These are phyloP conservation scores for Biscutella auriculata DNA, from an alignment of 441 rosid genomes.

Conservation along the genomic window DNA sequence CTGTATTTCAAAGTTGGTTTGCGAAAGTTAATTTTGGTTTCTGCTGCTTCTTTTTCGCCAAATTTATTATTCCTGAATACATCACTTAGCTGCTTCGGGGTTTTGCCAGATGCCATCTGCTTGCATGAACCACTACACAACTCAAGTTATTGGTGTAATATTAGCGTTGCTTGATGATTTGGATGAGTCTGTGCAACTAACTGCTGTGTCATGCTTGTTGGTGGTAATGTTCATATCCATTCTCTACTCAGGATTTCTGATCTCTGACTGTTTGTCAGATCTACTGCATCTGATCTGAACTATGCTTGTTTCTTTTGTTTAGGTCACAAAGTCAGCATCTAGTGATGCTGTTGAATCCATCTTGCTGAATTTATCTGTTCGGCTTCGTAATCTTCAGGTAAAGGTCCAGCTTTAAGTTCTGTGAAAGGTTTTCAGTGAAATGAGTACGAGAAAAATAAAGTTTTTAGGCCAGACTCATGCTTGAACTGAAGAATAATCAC, in stretches of 20 bases:
- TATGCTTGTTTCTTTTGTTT: constrained; percentile 12
- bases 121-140: constrained; percentile 67
- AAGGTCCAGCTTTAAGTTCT: constrained; percentile 3
- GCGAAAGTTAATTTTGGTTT: background rate
- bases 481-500: background rate
- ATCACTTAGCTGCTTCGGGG: constrained; percentile 1
- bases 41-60: background rate
- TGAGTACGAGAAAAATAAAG: background rate
- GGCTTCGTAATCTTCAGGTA: constrained; percentile 93
- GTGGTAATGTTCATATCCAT: constrained; percentile 34
- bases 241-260: background rate
- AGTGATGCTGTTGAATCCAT: constrained; percentile 85
- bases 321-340: constrained; percentile 73
- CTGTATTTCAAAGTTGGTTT: background rate
- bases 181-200: constrained; percentile 84
- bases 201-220: constrained; percentile 87
- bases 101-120: constrained; percentile 70
- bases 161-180: constrained; percentile 86
- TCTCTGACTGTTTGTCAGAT: background rate
- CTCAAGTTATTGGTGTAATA: constrained; percentile 81
- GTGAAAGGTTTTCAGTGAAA: background rate
- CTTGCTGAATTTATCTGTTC: constrained; percentile 67
- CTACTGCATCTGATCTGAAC: background rate
- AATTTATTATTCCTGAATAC: constrained; percentile 1
- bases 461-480: background rate